Evolutionary conservation across 2,329 filamentous ascomycete genomes (phyloP), one percentile per base, ranked within the genome.

Genomic region (Zymoseptoria pseudotritici): DNA sequence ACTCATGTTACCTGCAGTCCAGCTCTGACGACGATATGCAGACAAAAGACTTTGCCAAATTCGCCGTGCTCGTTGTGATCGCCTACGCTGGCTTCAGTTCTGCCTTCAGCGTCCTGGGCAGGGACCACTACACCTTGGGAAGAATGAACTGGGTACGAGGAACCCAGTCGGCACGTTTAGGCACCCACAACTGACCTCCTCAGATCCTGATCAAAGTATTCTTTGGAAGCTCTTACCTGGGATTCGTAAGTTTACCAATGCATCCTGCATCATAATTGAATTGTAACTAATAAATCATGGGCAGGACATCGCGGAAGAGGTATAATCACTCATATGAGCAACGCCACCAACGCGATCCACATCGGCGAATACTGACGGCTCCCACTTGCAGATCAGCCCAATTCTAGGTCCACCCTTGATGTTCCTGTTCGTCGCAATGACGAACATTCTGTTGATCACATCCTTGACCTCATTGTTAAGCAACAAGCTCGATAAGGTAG

Each of bases 1-100:
- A 6, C 58, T 63, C 63, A 8, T 29, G 10, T 22, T 21, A 59
- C 52, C 9, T 26, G 5, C 21, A 22, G n/a, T 57, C 22, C 29
- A 36, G 36, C 11, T 4, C 22, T 52, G 10, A 54, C 61, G 56
- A 57, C 20, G 49, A 42, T 50, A 42, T 53, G 66, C 50, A 85
- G 83, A 84, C 89, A 49, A 93, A 92, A 74, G 91, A 96, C 71
- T 96, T 96, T 71, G 75, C 92, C 73, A 92, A 92, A 70, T 96
- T 94, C 62, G 72, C 85, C 58, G 88, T 90, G 1, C 81, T 93
- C 24, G 89, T 95, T 51, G 78, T 90, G 54, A 88, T 96, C 57
- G 77, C 96, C 56, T 96, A 96, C 71, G 77, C 94, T 54, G 85
- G 91, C 53, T 97, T 97, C 74, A 77, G 96, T 36, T 96, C 92